Percentiles rank a stretch among this genome's conserved stretches.
Conservation (phyloP, 306 rosid species). For the Castanea sativa region DNA sequence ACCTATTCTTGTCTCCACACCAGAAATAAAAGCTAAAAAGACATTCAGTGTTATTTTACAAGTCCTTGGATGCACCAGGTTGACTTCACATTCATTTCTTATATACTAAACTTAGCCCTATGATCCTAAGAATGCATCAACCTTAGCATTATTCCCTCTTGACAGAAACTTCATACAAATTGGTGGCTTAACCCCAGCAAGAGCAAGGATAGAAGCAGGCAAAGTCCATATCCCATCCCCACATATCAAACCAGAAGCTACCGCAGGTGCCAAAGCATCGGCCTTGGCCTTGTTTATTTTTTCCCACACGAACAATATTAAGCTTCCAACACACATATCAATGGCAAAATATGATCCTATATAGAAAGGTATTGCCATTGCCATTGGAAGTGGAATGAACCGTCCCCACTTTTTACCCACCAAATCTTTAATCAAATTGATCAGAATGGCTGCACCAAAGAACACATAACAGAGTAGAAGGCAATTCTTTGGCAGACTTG, state of each 20-base stretch:
- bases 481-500: constrained; percentile 12
- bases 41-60: background rate
- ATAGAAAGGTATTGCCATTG: constrained; percentile 18
- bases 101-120: background rate
- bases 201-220: constrained; percentile 10
- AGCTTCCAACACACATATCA: constrained; percentile 13
- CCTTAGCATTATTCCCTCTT: background rate
- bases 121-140: background rate
- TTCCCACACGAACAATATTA: constrained; percentile 1
- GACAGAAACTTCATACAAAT: constrained; percentile 15
- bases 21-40: background rate
- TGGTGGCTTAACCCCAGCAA: constrained; percentile 11
- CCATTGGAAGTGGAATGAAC: constrained; percentile 7
- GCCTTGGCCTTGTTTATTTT: background rate
- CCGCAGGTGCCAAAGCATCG: constrained; percentile 4
- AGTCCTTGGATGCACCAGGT: background rate
- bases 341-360: constrained; percentile 11
- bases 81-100: background rate
- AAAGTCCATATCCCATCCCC: constrained; percentile 12
- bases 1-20: no score
- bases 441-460: constrained; percentile 3
- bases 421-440: background rate
- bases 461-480: background rate
- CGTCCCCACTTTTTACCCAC: constrained; percentile 1
- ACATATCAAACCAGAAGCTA: constrained; percentile 16